These are phyloP conservation scores for Conoideocrella luteorostrata DNA, from an alignment of 2,329 filamentous ascomycete genomes.

Conservation along the genomic window DNA sequence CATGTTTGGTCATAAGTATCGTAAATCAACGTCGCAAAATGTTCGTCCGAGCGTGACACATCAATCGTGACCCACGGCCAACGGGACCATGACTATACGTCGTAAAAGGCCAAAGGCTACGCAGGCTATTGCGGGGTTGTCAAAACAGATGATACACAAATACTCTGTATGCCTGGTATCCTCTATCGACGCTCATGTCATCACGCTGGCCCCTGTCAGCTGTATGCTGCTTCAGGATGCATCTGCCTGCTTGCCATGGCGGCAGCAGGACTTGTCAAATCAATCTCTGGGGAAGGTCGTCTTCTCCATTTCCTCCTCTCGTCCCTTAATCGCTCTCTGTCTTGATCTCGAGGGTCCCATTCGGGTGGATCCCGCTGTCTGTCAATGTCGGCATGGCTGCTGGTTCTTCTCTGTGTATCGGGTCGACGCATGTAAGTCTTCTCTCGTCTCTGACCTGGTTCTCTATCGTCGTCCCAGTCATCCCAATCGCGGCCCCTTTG, in stretches of 20 bases:
- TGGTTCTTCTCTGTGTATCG: constrained; percentile 36
- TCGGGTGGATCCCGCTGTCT: constrained; percentile 29
- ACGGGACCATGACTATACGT: no score
- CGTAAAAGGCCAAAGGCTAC: no score
- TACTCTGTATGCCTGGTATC: no score
- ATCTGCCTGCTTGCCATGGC: constrained; percentile 21
- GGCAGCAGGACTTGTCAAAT: constrained; percentile 23
- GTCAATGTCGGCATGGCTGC: constrained; percentile 45
- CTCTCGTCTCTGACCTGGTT: constrained; percentile 23
- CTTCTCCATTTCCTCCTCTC: constrained; percentile 30
- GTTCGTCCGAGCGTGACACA: no score
- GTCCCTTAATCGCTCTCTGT: constrained; percentile 25
- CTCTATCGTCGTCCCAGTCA: constrained; percentile 26
- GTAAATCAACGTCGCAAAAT: no score
- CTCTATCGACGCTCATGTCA: no score
- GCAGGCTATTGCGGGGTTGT: no score
- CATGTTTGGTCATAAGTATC: background rate
- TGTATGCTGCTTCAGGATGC: constrained; percentile 29
- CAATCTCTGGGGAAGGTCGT: constrained; percentile 24
- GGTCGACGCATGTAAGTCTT: constrained; percentile 31
- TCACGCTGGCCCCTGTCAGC: constrained; percentile 12
- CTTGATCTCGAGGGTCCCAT: constrained; percentile 22
- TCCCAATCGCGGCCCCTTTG: constrained; percentile 27
- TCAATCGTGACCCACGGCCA: no score
- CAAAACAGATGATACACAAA: background rate